phyloP scores from a whole-genome alignment of 805 yeast species.

The Wickerhamiella domercqiae region DNA sequence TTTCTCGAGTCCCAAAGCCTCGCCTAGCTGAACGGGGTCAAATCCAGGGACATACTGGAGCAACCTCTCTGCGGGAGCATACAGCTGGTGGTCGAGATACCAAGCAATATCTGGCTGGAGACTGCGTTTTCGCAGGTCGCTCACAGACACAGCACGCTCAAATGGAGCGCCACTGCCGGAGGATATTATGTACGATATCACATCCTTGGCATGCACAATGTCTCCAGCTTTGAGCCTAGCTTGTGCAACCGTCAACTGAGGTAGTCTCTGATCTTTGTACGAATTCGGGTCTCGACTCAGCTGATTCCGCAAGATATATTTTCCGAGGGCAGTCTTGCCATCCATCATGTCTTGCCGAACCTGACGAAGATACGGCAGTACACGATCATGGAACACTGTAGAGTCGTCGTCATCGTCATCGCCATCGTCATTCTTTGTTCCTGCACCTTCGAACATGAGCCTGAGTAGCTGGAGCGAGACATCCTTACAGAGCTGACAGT shows the following conservation, averaged over 20 bases:
- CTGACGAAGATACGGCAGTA: constrained; percentile 38
- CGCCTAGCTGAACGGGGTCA: constrained; percentile 65
- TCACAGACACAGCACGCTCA: constrained; percentile 70
- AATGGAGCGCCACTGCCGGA: constrained; percentile 37
- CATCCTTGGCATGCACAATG: constrained; percentile 75
- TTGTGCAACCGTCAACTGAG: constrained; percentile 78
- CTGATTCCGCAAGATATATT: constrained; percentile 69
- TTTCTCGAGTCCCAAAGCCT: constrained; percentile 62
- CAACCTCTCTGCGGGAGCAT: constrained; percentile 80
- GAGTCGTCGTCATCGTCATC: constrained; percentile 44
- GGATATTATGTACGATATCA: constrained; percentile 76
- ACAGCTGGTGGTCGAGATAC: constrained; percentile 76
- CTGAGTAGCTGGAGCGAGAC: constrained; percentile 61
- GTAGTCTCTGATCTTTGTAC: constrained; percentile 68
- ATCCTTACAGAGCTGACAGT: constrained; percentile 82
- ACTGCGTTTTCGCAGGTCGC: constrained; percentile 42
- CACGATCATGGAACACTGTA: constrained; percentile 3
- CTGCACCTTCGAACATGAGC: constrained; percentile 11
- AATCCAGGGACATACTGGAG: constrained; percentile 75
- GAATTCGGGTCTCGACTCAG: constrained; percentile 77
- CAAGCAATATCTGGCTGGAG: constrained; percentile 59
- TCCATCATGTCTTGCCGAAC: constrained; percentile 41
- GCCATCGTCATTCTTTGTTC: no score
- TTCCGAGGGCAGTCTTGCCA: constrained; percentile 48
- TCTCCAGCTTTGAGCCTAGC: constrained; percentile 71